These are phyloP conservation scores for Thyridium curvatum DNA, from an alignment of 2,329 filamentous ascomycete species.

Conservation along the genomic window DNA sequence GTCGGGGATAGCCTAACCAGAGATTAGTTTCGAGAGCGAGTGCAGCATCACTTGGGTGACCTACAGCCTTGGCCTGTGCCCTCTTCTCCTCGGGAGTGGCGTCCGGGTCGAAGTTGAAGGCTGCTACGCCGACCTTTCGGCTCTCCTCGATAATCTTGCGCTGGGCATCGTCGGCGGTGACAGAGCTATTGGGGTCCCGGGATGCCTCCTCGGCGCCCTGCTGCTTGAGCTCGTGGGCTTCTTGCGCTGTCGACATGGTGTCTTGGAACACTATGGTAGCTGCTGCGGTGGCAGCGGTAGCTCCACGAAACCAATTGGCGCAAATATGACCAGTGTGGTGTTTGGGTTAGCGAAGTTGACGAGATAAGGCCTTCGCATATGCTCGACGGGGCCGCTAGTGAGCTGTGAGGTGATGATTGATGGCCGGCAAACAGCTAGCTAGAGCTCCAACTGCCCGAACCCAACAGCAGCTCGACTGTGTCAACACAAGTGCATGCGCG, in stretches of 20 bases:
- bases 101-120: conserved; percentile 83
- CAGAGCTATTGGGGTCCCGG: conserved; percentile 59
- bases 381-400: too few species aligned
- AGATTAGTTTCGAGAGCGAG: conserved; percentile 9
- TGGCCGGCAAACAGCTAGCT: too few species aligned
- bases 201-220: conserved; percentile 76
- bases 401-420: neutral
- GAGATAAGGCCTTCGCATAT: neutral
- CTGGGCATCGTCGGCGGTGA: conserved; percentile 67
- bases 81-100: conserved; percentile 79
- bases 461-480: too few species aligned
- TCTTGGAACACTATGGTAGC: neutral
- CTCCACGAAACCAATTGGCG: neutral
- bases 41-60: conserved; percentile 22
- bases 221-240: conserved; percentile 63
- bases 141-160: conserved; percentile 70
- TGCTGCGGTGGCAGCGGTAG: conserved; percentile 4
- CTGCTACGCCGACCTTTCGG: conserved; percentile 69
- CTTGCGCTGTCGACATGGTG: conserved; percentile 22
- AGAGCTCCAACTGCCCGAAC: too few species aligned
- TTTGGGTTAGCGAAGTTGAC: neutral
- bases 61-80: conserved; percentile 69
- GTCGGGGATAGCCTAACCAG: conserved; percentile 52
- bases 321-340: neutral
- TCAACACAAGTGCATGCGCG: too few species aligned